Conservation (phyloP, 1,284 basidiomycete genomes). For the Heterobasidion parviporum region DNA sequence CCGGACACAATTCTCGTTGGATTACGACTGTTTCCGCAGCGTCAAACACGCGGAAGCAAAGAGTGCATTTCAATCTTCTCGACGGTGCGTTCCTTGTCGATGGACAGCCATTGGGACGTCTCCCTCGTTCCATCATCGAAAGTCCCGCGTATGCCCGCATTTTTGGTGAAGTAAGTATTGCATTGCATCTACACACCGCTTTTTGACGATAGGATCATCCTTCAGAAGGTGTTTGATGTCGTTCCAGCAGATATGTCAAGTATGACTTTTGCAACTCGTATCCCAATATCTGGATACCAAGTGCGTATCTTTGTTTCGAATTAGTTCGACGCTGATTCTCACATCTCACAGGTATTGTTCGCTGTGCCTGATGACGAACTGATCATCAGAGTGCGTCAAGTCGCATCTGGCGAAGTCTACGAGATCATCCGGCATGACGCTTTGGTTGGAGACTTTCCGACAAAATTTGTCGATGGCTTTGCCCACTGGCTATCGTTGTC, state of each 20-base stretch:
- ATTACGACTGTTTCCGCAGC: constrained; percentile 13
- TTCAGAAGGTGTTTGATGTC: constrained; percentile 10
- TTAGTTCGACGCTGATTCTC: not conserved
- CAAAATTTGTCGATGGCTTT: constrained; percentile 21
- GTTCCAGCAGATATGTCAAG: constrained; percentile 6
- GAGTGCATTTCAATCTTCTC: constrained; percentile 31
- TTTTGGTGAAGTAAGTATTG: constrained; percentile 23
- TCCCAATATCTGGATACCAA: constrained; percentile 3
- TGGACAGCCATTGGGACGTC: constrained; percentile 28
- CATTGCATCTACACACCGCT: constrained; percentile 7
- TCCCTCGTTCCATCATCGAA: constrained; percentile 24
- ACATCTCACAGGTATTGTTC: not conserved
- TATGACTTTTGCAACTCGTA: constrained; percentile 8
- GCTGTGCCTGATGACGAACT: not conserved
- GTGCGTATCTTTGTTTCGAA: not conserved
- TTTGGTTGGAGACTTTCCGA: constrained; percentile 29
- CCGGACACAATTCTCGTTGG: constrained; percentile 27
- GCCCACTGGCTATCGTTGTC: constrained; percentile 31
- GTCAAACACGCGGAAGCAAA: constrained; percentile 13
- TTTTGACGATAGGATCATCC: not conserved
- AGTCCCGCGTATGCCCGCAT: constrained; percentile 26
- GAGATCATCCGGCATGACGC: constrained; percentile 28
- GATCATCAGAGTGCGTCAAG: not conserved
- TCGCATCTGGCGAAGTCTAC: constrained; percentile 5
- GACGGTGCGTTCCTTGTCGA: constrained; percentile 33